phyloP scores from a whole-genome alignment of 176 grass and related monocot genomes.

The Musa troglodytarum region DNA sequence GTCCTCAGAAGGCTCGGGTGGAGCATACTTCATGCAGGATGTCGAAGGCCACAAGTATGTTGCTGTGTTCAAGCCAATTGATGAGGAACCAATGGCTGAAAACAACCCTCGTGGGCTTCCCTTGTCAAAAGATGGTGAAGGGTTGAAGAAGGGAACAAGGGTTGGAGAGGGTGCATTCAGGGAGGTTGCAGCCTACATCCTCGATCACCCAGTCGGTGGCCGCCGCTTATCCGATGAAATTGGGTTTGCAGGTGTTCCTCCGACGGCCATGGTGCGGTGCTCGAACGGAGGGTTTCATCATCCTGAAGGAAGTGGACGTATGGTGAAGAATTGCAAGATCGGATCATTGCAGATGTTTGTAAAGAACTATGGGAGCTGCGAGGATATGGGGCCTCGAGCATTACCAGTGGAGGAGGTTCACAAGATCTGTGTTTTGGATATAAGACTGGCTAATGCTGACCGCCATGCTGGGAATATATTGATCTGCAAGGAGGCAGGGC shows the following conservation, averaged over 20 bases:
- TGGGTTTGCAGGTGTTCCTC: slow-evolving; percentile 72
- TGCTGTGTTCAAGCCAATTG: slow-evolving; percentile 72
- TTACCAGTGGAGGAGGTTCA: slow-evolving; percentile 68
- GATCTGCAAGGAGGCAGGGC: slow-evolving; percentile 28
- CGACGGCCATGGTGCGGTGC: slow-evolving; percentile 50
- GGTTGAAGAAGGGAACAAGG: slow-evolving; percentile 59
- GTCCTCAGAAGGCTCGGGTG: slow-evolving; percentile 64
- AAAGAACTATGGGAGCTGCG: slow-evolving; percentile 51
- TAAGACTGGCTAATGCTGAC: slow-evolving; percentile 79
- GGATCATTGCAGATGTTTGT: slow-evolving; percentile 77
- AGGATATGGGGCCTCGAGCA: slow-evolving; percentile 51
- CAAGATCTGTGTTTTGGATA: slow-evolving; percentile 66
- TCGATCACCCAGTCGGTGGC: slow-evolving; percentile 34
- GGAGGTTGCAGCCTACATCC: slow-evolving; percentile 82
- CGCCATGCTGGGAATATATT: slow-evolving; percentile 71
- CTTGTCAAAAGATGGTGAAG: slow-evolving; percentile 51
- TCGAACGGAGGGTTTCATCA: slow-evolving; percentile 26
- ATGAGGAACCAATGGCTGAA: slow-evolving; percentile 68
- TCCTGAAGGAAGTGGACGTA: background rate
- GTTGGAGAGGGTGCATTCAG: slow-evolving; percentile 61
- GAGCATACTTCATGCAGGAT: slow-evolving; percentile 72
- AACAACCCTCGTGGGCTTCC: slow-evolving; percentile 69
- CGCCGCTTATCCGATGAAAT: background rate
- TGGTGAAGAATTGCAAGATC: slow-evolving; percentile 39
- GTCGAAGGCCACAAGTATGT: slow-evolving; percentile 36